Conservation (phyloP, 1,284 basidiomycete genomes). For the Cutaneotrichosporon sp. region DNA sequence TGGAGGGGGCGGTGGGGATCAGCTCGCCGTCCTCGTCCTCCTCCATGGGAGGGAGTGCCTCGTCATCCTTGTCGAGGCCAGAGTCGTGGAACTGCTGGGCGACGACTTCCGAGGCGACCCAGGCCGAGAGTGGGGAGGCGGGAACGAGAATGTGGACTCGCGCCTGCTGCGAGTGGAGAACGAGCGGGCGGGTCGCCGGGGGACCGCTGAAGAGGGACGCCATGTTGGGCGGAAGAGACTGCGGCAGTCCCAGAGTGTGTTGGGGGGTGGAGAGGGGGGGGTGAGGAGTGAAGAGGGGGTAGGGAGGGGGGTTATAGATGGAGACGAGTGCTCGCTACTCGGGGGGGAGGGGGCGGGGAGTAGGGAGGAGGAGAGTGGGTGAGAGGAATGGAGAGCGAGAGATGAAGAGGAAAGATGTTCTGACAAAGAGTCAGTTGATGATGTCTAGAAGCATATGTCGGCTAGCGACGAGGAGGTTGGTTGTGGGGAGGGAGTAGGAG, state of each 20-base stretch:
- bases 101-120: slow-evolving; percentile 82
- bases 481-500: not conserved
- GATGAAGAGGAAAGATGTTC: not conserved
- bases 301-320: slow-evolving; percentile 3
- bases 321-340: too few relatives aligned
- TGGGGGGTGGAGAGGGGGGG: slow-evolving; percentile 2
- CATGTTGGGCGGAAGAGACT: slow-evolving; percentile 32
- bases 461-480: not conserved
- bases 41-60: slow-evolving; percentile 41
- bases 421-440: slow-evolving; percentile 4
- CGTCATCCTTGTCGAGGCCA: slow-evolving; percentile 48
- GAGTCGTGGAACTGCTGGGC: slow-evolving; percentile 75
- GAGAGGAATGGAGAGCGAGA: slow-evolving; percentile 6
- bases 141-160: slow-evolving; percentile 73
- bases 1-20: slow-evolving; percentile 24
- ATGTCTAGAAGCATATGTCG: slow-evolving; percentile 1
- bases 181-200: slow-evolving; percentile 46
- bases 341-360: slow-evolving; percentile 3
- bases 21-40: slow-evolving; percentile 39
- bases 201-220: slow-evolving; percentile 41
- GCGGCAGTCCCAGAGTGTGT: slow-evolving; percentile 18
- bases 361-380: slow-evolving; percentile 1
- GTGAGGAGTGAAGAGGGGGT: slow-evolving; percentile 1
- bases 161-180: slow-evolving; percentile 44
- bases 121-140: slow-evolving; percentile 63